A percentile compares a stretch with the other conserved stretches of the same genome.
phyloP scores from a whole-genome alignment of 1,284 basidiomycete species.

The Volvariella surrecta region DNA sequence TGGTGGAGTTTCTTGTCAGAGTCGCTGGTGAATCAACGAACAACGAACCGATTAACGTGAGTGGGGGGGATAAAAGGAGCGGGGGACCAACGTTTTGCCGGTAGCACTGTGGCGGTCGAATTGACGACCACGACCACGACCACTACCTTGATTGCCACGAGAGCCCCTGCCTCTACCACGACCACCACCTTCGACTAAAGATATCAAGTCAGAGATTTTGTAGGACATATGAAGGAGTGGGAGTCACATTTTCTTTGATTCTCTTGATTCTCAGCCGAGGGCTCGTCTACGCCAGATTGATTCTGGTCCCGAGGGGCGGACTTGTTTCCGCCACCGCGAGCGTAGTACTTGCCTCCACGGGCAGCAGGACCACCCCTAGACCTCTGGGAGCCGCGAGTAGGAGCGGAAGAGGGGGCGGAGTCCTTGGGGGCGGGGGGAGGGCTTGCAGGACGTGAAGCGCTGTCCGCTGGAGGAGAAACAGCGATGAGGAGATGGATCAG shows the following conservation, averaged over 20 bases:
- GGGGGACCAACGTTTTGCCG: conserved; percentile 59
- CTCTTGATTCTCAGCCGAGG: conserved; percentile 36
- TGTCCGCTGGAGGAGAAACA: conserved; percentile 30
- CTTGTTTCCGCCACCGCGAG: conserved; percentile 45
- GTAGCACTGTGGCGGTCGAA: conserved; percentile 81
- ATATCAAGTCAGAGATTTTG: too few species aligned
- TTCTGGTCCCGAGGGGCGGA: conserved; percentile 26
- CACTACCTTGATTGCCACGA: conserved; percentile 36
- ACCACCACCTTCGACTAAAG: too few species aligned
- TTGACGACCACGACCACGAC: conserved; percentile 56
- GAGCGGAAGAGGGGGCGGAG: conserved; percentile 32
- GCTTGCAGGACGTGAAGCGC: conserved; percentile 35
- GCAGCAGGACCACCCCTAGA: conserved; percentile 54
- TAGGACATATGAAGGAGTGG: conserved; percentile 8
- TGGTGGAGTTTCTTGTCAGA: conserved; percentile 89
- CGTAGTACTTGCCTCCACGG: conserved; percentile 68
- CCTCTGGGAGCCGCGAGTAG: conserved; percentile 33
- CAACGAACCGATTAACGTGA: conserved; percentile 1
- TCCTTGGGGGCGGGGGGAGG: conserved; percentile 28
- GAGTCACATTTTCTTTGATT: conserved; percentile 36
- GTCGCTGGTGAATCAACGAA: conserved; percentile 58
- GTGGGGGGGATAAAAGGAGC: conserved; percentile 5
- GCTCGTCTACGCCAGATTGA: conserved; percentile 34
- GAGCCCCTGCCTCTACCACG: conserved; percentile 26
- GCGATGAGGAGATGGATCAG: conserved; percentile 9